Evolutionary conservation across 73 alveolate species (phyloP).

Genomic region (Breviolum minutum): DNA sequence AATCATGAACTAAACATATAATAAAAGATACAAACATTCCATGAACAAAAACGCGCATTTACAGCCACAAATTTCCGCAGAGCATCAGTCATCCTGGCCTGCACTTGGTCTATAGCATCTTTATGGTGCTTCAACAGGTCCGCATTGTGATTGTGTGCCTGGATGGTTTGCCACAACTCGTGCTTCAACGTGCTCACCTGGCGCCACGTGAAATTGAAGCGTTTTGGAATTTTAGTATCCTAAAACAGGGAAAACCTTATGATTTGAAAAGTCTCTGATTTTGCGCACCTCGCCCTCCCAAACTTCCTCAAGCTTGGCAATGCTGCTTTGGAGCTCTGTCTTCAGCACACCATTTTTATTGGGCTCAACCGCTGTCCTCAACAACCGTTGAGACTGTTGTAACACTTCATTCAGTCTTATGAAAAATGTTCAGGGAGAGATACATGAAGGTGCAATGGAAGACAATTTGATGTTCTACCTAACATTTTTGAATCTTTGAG

Average conservation of each 20-base stretch:
- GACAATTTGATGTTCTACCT: no score
- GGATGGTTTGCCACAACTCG: slow-evolving; percentile 84
- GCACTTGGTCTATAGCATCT: slow-evolving; percentile 79
- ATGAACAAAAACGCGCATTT: background rate
- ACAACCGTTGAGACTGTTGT: background rate
- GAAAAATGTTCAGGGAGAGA: no score
- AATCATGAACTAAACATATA: no score
- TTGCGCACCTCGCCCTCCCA: slow-evolving; percentile 76
- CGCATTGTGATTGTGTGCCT: slow-evolving; percentile 77
- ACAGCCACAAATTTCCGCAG: background rate
- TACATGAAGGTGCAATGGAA: no score
- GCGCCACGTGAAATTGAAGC: background rate
- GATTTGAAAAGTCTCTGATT: background rate
- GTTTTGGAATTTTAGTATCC: background rate
- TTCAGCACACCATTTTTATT: background rate
- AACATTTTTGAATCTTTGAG: no score
- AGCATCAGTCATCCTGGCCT: slow-evolving; percentile 46
- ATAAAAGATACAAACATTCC: no score
- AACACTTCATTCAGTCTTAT: no score
- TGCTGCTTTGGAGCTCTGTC: slow-evolving; percentile 69
- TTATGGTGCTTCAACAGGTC: slow-evolving; percentile 86
- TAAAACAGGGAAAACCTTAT: background rate
- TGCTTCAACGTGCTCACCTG: slow-evolving; percentile 59
- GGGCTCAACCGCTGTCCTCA: background rate
- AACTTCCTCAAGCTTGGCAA: slow-evolving; percentile 85